Percentiles rank a stretch among this genome's conserved stretches.
Conservation (phyloP, 441 rosid species). For the Adansonia grandidieri region DNA sequence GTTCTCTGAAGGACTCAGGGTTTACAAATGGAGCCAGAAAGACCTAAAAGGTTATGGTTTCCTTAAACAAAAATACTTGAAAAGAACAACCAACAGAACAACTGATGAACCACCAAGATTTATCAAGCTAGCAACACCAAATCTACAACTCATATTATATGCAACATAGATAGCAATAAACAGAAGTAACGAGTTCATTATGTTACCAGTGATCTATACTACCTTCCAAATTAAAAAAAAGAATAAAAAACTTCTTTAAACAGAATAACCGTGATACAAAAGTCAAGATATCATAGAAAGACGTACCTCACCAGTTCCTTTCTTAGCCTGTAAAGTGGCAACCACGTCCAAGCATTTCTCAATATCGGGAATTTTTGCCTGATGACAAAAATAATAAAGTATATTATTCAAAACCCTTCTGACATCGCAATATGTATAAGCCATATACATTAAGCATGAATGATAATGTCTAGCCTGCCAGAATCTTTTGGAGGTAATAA, state of each 20-base stretch:
- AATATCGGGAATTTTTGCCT: conserved; percentile 94
- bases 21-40: neutral
- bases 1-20: neutral
- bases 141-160: neutral
- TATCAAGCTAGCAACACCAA: neutral
- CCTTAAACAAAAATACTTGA: neutral
- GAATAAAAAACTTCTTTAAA: neutral
- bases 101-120: neutral
- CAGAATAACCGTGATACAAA: neutral
- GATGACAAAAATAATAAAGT: conserved; percentile 33
- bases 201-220: neutral
- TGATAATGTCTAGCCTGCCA: conserved; percentile 2
- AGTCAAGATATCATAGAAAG: conserved; percentile 26
- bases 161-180: conserved; percentile 1
- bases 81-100: neutral
- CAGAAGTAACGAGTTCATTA: neutral
- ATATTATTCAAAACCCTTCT: conserved; percentile 6
- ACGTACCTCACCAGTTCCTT: conserved; percentile 89
- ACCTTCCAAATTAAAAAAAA: neutral
- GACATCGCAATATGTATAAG: neutral
- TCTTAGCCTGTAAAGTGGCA: conserved; percentile 81
- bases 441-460: neutral
- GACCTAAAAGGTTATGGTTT: neutral
- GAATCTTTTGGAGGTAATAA: conserved; percentile 5
- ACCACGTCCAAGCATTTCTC: conserved; percentile 44